Conservation (phyloP, 2,329 filamentous ascomycete genomes). For the Fusarium devonianum region DNA sequence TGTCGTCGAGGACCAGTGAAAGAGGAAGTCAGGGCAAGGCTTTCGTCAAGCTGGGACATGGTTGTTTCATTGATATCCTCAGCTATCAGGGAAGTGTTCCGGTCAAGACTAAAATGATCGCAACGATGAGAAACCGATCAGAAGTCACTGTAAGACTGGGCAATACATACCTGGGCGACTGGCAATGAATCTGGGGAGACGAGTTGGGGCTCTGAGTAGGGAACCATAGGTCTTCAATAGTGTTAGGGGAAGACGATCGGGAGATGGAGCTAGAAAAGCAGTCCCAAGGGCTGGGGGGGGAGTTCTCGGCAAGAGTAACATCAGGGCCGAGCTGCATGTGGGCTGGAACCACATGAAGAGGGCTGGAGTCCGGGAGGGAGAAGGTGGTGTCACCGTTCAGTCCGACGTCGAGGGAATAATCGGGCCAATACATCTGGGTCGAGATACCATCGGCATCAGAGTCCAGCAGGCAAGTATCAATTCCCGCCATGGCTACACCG, state of each 20-base stretch:
- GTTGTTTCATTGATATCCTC: constrained; percentile 40
- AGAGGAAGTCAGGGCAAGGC: constrained; percentile 44
- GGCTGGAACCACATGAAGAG: constrained; percentile 63
- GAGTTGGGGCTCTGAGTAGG: constrained; percentile 51
- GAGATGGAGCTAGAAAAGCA: constrained; percentile 62
- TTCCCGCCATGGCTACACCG: constrained; percentile 52
- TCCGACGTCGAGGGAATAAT: constrained; percentile 55
- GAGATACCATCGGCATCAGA: constrained; percentile 56
- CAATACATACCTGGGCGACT: constrained; percentile 61
- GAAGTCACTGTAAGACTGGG: constrained; percentile 5
- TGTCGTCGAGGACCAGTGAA: constrained; percentile 55
- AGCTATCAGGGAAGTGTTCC: constrained; percentile 42
- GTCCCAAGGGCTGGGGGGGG: constrained; percentile 61
- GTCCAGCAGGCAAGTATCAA: constrained; percentile 61
- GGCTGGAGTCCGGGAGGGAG: constrained; percentile 51
- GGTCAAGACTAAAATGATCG: constrained; percentile 42
- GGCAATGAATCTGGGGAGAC: constrained; percentile 58
- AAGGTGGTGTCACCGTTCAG: constrained; percentile 53
- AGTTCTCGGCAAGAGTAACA: constrained; percentile 55
- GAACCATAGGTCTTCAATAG: constrained; percentile 58
- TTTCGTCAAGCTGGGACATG: constrained; percentile 43
- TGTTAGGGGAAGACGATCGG: constrained; percentile 58
- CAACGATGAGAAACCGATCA: constrained; percentile 35
- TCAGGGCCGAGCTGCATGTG: constrained; percentile 64
- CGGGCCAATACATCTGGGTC: constrained; percentile 60